Evolutionary conservation across 2,329 filamentous ascomycete genomes (phyloP).

Genomic region (Sarocladiaceae sp.): DNA sequence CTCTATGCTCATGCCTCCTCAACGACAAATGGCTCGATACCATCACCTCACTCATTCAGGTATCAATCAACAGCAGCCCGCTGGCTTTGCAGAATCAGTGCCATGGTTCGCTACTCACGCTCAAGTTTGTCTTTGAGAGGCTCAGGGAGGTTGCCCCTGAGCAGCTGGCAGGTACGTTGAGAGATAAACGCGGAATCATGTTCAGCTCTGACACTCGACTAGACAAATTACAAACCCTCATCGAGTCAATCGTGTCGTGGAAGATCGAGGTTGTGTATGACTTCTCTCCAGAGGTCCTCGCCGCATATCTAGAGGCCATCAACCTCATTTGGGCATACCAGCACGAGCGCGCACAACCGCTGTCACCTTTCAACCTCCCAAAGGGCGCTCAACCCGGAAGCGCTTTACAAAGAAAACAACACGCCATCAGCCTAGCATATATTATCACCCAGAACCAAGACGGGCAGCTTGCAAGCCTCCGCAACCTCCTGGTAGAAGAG

Average conservation of each 20-base stretch:
- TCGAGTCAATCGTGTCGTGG: constrained; percentile 21
- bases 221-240: constrained; percentile 26
- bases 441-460: constrained; percentile 19
- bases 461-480: constrained; percentile 17
- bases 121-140: constrained; percentile 51
- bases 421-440: constrained; percentile 30
- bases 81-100: constrained; percentile 40
- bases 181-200: no score
- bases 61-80: constrained; percentile 3
- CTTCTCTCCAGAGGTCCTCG: constrained; percentile 34
- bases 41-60: constrained; percentile 30
- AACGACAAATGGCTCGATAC: constrained; percentile 40
- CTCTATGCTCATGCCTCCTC: constrained; percentile 58
- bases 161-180: constrained; percentile 35
- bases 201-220: constrained; percentile 16
- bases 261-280: constrained; percentile 18
- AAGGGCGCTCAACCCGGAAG: constrained; percentile 17
- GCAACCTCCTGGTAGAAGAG: constrained; percentile 21
- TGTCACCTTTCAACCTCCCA: constrained; percentile 16
- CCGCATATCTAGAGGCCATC: constrained; percentile 39
- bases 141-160: constrained; percentile 40
- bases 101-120: constrained; percentile 52
- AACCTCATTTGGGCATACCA: constrained; percentile 33
- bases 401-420: constrained; percentile 35
- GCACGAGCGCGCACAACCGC: constrained; percentile 14